These are phyloP conservation scores for Mycena chlorophos DNA, from an alignment of 768 basidiomycete genomes.

Conservation along the genomic window DNA sequence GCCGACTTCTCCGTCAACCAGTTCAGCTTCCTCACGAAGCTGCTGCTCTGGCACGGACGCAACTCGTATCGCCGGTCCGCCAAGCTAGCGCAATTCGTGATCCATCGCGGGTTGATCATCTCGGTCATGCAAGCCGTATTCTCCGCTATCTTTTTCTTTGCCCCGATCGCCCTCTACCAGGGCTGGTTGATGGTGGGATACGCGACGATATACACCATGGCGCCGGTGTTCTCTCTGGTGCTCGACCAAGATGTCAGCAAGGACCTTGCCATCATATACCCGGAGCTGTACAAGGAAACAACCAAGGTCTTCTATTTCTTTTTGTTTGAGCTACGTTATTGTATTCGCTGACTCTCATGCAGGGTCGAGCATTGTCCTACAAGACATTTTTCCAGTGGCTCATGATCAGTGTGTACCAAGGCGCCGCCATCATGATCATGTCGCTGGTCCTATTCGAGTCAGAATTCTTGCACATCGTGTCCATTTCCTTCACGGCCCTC, in stretches of 20 bases:
- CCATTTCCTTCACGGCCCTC: conserved; percentile 95
- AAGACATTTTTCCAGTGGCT: conserved; percentile 99
- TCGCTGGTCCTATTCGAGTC: conserved; percentile 95
- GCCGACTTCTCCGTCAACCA: conserved; percentile 98
- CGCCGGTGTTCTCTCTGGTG: conserved; percentile 95
- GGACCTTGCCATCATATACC: conserved; percentile 91
- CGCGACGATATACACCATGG: conserved; percentile 96
- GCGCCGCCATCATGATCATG: conserved; percentile 98
- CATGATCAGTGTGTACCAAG: conserved; percentile 97
- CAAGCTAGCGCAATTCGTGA: conserved; percentile 97
- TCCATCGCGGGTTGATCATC: conserved; percentile 95
- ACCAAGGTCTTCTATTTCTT: conserved; percentile 67
- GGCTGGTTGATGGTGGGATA: conserved; percentile 98
- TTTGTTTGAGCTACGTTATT: not conserved
- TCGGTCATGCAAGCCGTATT: conserved; percentile 98
- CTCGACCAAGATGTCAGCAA: conserved; percentile 95
- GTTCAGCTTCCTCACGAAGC: conserved; percentile 92
- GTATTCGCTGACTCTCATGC: too few relatives aligned
- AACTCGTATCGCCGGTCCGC: conserved; percentile 98
- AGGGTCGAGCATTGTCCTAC: conserved; percentile 93
- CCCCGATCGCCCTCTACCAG: conserved; percentile 96
- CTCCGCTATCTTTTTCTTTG: conserved; percentile 89
- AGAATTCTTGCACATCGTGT: conserved; percentile 96
- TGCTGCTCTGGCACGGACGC: conserved; percentile 97
- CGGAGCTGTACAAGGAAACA: conserved; percentile 96